Percentiles rank a stretch among this genome's conserved stretches.
phyloP scores from a whole-genome alignment of 495 filamentous ascomycete species.

The Recurvomyces mirabilis region DNA sequence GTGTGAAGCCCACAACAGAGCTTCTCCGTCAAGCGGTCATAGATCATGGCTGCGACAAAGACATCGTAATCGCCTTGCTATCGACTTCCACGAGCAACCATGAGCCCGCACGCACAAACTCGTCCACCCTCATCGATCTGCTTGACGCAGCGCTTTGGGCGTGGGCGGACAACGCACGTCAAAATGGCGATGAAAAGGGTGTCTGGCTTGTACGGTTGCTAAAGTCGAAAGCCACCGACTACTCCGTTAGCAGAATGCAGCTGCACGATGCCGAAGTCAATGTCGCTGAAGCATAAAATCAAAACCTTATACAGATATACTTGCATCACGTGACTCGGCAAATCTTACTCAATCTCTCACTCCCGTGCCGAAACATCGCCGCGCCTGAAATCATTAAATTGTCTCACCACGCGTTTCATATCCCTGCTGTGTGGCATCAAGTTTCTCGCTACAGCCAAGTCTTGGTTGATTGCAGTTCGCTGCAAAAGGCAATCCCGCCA shows the following conservation, averaged over 20 bases:
- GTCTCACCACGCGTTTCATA: too few species aligned
- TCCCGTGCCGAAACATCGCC: too few species aligned
- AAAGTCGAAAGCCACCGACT: not conserved
- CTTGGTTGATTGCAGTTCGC: too few species aligned
- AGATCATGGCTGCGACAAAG: slow-evolving; percentile 6
- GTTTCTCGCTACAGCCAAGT: too few species aligned
- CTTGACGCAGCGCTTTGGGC: slow-evolving; percentile 13
- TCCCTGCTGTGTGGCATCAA: too few species aligned
- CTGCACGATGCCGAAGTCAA: too few species aligned
- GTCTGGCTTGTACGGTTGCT: not conserved
- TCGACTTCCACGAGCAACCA: not conserved
- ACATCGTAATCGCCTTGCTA: not conserved
- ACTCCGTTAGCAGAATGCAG: not conserved
- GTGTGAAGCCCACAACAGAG: slow-evolving; percentile 4
- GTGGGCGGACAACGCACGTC: slow-evolving; percentile 5
- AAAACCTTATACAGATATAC: too few species aligned
- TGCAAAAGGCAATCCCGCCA: too few species aligned
- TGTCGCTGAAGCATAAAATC: too few species aligned
- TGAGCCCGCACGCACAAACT: not conserved
- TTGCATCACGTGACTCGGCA: too few species aligned
- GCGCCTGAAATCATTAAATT: too few species aligned
- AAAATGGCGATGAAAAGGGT: not conserved
- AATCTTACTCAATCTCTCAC: not conserved
- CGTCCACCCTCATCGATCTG: slow-evolving; percentile 7
- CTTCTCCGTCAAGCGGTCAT: slow-evolving; percentile 11